Base-by-base conservation (phyloP, 164 flowering plant species). In the Liriodendron chinense region DNA sequence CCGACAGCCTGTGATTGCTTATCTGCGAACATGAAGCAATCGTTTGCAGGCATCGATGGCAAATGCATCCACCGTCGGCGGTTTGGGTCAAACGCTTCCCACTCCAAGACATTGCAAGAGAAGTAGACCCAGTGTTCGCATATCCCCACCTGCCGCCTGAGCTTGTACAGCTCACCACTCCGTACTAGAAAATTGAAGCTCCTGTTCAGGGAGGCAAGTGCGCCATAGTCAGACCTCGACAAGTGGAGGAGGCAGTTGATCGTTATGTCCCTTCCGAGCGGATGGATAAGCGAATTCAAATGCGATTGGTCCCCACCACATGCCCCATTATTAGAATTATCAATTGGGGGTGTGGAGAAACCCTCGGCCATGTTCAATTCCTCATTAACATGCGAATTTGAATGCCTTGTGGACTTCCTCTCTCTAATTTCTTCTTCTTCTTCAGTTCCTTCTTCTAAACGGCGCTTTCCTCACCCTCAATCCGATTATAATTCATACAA, bases 1-100 rank as follows among this genome's bases (percentile, higher is more conserved):
- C 99, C 99, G 71, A 93, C 98, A 16, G 94, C 98, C 63, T 92
- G 81, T 16, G 99, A 95, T 74, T 95, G 97, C 88, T 93, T 93
- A 76, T 95, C 99, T 0, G 96, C 86, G 47, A 83, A 88, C 86
- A 85, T 84, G 75, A 94, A 94, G 72, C 92, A 90, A 4, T 89
- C 95, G 66, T 91, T 90, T 0, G 87, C 79, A 21, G 87, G 80
- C 92, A 95, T 92, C 57, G 82, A 80, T 0, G 99, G 98, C 70
- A 95, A 75, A 69, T 78, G 91, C 96, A 93, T 91, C 99, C 99
- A 95, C 63, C 88, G 79, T 4, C 80, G 84, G 16, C 84, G 75
- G 65, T 75, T 78, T 0, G 98, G 98, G 82, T 95, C 99, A 76
- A 90, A 95, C 2, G 94, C 97, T 49, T 91, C 96, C 99, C 99